A percentile compares a stretch with the other conserved stretches of the same genome.
These are phyloP conservation scores for Monosporascus sp. DNA, from an alignment of 2,329 filamentous ascomycete species.

Conservation along the genomic window DNA sequence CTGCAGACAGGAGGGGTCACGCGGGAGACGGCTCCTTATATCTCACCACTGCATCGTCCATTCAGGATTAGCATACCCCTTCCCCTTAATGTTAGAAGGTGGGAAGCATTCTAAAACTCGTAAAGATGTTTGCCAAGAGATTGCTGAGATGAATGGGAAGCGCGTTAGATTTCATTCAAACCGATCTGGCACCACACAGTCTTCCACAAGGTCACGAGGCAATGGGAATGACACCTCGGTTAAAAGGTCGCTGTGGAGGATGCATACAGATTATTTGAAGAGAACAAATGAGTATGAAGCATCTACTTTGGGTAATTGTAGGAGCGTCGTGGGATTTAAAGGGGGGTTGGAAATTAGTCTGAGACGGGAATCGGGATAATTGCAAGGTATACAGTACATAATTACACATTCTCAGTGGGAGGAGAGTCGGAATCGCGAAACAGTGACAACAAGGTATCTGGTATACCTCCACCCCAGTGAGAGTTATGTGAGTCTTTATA, in stretches of 20 bases:
- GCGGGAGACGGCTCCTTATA: not conserved
- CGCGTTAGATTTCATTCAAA: not conserved
- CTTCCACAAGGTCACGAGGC: not conserved
- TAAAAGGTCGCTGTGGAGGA: not conserved
- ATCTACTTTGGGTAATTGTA: no score
- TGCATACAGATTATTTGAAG: not conserved
- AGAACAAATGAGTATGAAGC: no score
- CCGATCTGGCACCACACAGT: not conserved
- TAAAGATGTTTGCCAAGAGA: not conserved
- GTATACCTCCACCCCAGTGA: no score
- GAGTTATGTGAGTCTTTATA: no score
- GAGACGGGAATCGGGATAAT: no score
- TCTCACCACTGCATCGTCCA: not conserved
- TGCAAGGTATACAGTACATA: no score
- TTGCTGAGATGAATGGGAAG: not conserved
- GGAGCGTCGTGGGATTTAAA: no score
- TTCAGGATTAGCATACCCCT: not conserved
- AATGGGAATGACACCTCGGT: not conserved
- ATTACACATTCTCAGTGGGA: no score
- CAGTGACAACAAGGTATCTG: no score
- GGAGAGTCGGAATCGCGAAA: no score
- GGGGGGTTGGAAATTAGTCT: no score
- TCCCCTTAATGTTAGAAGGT: not conserved
- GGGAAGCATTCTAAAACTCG: not conserved
- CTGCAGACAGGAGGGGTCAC: not conserved